Percentiles rank a stretch among this genome's conserved stretches.
Conservation (phyloP, 495 filamentous ascomycete species). For the Penicillium herquei region DNA sequence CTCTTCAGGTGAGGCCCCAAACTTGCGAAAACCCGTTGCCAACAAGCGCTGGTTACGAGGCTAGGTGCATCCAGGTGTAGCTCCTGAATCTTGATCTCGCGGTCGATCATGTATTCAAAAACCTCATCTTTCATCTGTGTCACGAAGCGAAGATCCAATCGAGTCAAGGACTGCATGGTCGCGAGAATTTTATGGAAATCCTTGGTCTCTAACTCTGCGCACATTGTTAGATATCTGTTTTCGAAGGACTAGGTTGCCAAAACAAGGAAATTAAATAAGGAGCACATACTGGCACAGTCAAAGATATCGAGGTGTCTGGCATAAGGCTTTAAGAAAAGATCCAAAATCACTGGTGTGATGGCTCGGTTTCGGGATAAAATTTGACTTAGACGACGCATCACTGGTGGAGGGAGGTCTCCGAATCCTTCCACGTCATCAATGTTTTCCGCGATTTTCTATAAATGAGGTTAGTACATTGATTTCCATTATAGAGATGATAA, state of each 20-base stretch:
- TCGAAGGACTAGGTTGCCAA: not conserved
- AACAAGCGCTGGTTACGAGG: slow-evolving; percentile 67
- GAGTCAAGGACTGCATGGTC: slow-evolving; percentile 62
- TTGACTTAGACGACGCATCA: slow-evolving; percentile 73
- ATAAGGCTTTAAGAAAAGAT: slow-evolving; percentile 73
- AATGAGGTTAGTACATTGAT: not conserved
- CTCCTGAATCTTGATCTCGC: slow-evolving; percentile 58
- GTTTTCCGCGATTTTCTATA: slow-evolving; percentile 71
- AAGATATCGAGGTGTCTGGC: slow-evolving; percentile 69
- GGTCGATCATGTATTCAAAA: slow-evolving; percentile 74
- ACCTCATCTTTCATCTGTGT: slow-evolving; percentile 82
- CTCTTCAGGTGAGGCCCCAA: slow-evolving; percentile 62
- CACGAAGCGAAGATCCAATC: slow-evolving; percentile 72
- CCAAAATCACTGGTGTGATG: slow-evolving; percentile 64
- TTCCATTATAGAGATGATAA: too few relatives aligned
- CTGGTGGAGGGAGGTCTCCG: slow-evolving; percentile 66
- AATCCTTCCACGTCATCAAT: slow-evolving; percentile 80
- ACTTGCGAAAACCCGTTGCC: slow-evolving; percentile 61
- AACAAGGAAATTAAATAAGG: not conserved
- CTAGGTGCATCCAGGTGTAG: slow-evolving; percentile 75
- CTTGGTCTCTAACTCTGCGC: slow-evolving; percentile 61
- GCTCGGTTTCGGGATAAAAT: slow-evolving; percentile 78
- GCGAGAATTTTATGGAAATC: slow-evolving; percentile 81
- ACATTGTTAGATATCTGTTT: slow-evolving; percentile 10
- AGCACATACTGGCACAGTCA: slow-evolving; percentile 65